Evolutionary conservation across 2,329 filamentous ascomycete genomes (phyloP), one percentile per base, ranked within the genome.

Genomic region (Colletotrichum scovillei): DNA sequence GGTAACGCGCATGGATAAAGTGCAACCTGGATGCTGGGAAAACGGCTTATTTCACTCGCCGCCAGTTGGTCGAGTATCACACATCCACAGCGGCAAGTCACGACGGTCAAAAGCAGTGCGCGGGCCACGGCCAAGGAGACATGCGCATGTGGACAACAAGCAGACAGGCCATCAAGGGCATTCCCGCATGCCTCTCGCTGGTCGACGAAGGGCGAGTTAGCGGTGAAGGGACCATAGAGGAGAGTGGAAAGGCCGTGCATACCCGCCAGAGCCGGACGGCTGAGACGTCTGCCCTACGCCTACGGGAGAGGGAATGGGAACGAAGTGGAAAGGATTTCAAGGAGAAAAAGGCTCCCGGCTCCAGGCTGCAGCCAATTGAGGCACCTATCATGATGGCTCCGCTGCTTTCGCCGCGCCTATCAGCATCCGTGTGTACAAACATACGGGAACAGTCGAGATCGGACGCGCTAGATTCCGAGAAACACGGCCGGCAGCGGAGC

Each of bases 11-110:
- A 69, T 42, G 49, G 22, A 24, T 53, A 30, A 49, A 63, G 62
- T 49, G 42, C 22, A 38, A 64, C 46, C 30, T 65, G 32, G 52
- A 32, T 59, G 28, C 30, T 62, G 69, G 57, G 19, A 62, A 58
- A 59, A 66, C 69, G 70, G 70, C 66, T 70, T 56, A 57, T 52
- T 70, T 66, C 55, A 57, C 67, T 73, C 70, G 35, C 46, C 35
- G 53, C 58, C 69, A 69, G 58, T 69, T 63, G 64, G 58, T 42
- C 30, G 30, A 67, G 49, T 22, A 58, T 26, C 38, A 42, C 35
- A 63, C 35, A 69, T 63, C 64, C 69, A 57, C 58, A 63, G 58
- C 69, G 69, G 64, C 58, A 63, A 62, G 63, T 55, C 14, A 57
- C 49, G 58, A 63, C 12, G 35, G 57, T 14, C 57, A 53, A 57